phyloP scores from a whole-genome alignment of 2,329 filamentous ascomycete species.

The Cladophialophora bantiana region DNA sequence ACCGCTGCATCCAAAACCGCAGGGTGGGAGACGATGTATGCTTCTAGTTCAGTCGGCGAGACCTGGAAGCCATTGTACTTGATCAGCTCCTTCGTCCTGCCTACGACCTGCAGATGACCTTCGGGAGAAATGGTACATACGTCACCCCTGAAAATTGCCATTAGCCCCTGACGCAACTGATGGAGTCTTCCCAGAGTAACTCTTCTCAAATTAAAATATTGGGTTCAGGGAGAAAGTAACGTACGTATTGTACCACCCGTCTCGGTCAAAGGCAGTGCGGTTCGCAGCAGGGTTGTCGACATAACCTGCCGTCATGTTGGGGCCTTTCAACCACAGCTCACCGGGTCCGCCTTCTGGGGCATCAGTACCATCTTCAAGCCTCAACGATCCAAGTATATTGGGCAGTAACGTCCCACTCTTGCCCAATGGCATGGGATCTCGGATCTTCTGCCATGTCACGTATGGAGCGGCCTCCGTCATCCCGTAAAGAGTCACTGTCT shows the following conservation, averaged over 20 bases:
- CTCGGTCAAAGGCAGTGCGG: constrained; percentile 58
- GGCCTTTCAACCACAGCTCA: constrained; percentile 70
- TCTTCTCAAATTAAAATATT: not conserved
- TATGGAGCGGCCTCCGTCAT: constrained; percentile 88
- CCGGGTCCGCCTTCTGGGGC: constrained; percentile 68
- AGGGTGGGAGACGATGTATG: constrained; percentile 57
- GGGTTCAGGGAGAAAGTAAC: not conserved
- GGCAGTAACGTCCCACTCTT: constrained; percentile 78
- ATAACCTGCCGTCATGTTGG: constrained; percentile 64
- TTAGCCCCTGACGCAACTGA: not conserved
- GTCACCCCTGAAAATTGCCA: constrained; percentile 62
- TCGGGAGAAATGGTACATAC: constrained; percentile 77
- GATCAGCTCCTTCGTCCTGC: constrained; percentile 71
- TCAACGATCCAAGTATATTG: constrained; percentile 75
- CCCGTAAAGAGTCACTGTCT: constrained; percentile 71
- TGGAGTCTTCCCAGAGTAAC: not conserved
- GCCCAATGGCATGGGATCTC: constrained; percentile 73
- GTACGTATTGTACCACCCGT: constrained; percentile 82
- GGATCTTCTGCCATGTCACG: constrained; percentile 75
- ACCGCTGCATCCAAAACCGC: constrained; percentile 67
- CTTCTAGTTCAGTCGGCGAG: constrained; percentile 70
- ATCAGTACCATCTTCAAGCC: constrained; percentile 55
- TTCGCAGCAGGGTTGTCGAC: constrained; percentile 59
- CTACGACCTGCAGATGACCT: constrained; percentile 87
- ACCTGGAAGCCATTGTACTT: constrained; percentile 77